These are phyloP conservation scores for Chaetomium globosum DNA, from an alignment of 2,329 filamentous ascomycete genomes.

Conservation along the genomic window DNA sequence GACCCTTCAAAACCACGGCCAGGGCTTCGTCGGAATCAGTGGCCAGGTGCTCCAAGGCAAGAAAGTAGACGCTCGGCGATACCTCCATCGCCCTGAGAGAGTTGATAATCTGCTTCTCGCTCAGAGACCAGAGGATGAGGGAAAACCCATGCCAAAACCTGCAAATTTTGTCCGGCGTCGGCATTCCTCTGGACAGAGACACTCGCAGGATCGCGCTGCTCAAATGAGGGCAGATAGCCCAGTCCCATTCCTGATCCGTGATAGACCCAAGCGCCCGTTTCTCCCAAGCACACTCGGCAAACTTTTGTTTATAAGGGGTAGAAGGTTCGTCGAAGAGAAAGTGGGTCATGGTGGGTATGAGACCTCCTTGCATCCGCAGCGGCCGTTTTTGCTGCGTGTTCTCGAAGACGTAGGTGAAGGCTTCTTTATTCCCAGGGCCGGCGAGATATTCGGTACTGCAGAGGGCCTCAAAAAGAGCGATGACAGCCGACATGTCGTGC, in stretches of 20 bases:
- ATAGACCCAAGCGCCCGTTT: conserved; percentile 64
- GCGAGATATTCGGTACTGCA: conserved; percentile 79
- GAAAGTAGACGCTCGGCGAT: conserved; percentile 70
- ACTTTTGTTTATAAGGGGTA: conserved; percentile 64
- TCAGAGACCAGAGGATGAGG: conserved; percentile 72
- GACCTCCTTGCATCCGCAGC: conserved; percentile 72
- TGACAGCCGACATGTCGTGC: conserved; percentile 62
- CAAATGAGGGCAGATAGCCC: conserved; percentile 77
- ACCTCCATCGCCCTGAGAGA: conserved; percentile 78
- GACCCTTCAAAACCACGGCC: conserved; percentile 68
- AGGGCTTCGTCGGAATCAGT: conserved; percentile 61
- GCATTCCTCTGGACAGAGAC: conserved; percentile 52
- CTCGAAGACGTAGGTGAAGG: conserved; percentile 82
- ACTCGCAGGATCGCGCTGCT: conserved; percentile 66
- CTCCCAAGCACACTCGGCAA: conserved; percentile 71
- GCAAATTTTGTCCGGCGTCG: conserved; percentile 55
- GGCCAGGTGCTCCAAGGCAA: conserved; percentile 55
- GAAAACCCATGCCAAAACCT: conserved; percentile 79
- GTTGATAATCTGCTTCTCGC: conserved; percentile 73
- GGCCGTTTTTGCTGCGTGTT: conserved; percentile 76
- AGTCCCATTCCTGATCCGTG: conserved; percentile 77
- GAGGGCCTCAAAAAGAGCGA: conserved; percentile 84
- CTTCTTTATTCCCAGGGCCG: conserved; percentile 51
- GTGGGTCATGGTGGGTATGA: conserved; percentile 77
- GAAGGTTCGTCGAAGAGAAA: conserved; percentile 79